phyloP scores from a whole-genome alignment of 2,329 filamentous ascomycete species.

The Clonostachys byssicola region DNA sequence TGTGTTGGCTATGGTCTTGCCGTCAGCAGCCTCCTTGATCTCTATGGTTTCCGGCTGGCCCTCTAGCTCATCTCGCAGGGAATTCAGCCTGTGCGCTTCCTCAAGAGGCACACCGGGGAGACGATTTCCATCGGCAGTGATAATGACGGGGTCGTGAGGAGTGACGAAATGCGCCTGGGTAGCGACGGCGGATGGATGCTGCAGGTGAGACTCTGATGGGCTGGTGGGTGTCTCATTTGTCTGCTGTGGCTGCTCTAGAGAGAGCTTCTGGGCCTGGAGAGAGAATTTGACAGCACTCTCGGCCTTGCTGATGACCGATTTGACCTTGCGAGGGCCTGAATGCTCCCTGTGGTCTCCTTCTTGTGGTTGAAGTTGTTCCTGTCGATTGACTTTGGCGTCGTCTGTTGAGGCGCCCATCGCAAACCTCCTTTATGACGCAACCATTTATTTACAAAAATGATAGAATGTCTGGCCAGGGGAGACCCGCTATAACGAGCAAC shows the following conservation, averaged over 20 bases:
- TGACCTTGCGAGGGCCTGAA: no score
- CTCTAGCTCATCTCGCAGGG: slow-evolving; percentile 46
- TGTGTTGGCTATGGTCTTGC: slow-evolving; percentile 16
- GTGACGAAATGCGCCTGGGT: slow-evolving; percentile 63
- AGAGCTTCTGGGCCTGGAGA: slow-evolving; percentile 56
- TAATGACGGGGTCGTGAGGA: slow-evolving; percentile 66
- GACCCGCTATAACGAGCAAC: no score
- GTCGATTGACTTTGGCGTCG: no score
- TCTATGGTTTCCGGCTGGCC: slow-evolving; percentile 16
- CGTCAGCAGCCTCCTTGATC: slow-evolving; percentile 14
- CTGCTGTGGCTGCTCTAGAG: slow-evolving; percentile 18
- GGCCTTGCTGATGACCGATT: not conserved
- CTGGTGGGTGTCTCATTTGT: not conserved
- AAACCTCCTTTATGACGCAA: no score
- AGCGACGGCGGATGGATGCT: slow-evolving; percentile 38
- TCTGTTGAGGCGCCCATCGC: no score
- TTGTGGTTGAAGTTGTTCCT: no score
- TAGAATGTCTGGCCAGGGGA: no score
- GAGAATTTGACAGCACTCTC: slow-evolving; percentile 42
- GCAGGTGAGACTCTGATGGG: not conserved
- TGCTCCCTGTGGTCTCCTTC: no score
- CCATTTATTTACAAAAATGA: no score
- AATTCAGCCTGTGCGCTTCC: slow-evolving; percentile 69
- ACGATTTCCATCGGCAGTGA: slow-evolving; percentile 62
- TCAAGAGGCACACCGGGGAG: slow-evolving; percentile 65